A percentile compares a stretch with the other conserved stretches of the same genome.
Evolutionary conservation across 129 eudicot species (phyloP).

Genomic region (Mikania micrantha): DNA sequence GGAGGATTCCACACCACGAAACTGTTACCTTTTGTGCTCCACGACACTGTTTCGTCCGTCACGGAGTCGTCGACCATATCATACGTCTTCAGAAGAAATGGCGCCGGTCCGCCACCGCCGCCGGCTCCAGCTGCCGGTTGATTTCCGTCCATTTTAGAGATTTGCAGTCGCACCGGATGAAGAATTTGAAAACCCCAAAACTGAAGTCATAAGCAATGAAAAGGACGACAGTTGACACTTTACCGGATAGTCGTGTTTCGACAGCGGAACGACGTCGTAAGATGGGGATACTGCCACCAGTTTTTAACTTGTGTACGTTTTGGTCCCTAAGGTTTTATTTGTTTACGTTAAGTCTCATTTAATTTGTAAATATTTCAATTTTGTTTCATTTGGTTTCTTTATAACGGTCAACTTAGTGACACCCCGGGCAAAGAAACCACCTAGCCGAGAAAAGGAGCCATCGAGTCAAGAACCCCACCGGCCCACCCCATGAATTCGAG

Average conservation of each 20-base stretch:
- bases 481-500: no score
- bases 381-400: not conserved
- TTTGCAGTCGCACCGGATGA: not conserved
- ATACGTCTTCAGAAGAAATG: conserved; percentile 67
- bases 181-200: not conserved
- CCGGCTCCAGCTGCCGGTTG: conserved; percentile 34
- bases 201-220: conserved; percentile 1
- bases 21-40: conserved; percentile 51
- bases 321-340: not conserved
- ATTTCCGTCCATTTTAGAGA: conserved; percentile 39
- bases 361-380: not conserved
- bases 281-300: not conserved
- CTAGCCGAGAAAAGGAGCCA: no score
- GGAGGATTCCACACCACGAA: conserved; percentile 85
- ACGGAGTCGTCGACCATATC: conserved; percentile 77
- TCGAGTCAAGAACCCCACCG: no score
- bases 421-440: no score
- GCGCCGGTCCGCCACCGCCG: conserved; percentile 68
- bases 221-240: conserved; percentile 12
- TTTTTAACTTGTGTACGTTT: not conserved
- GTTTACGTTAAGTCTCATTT: not conserved
- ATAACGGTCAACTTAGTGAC: no score
- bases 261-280: conserved; percentile 14
- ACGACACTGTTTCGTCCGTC: conserved; percentile 66
- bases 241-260: conserved; percentile 14